Percentiles rank a stretch among this genome's conserved stretches.
Conservation (phyloP, 228 moss, liverwort and hornwort species). For the Sphagnum fallax region DNA sequence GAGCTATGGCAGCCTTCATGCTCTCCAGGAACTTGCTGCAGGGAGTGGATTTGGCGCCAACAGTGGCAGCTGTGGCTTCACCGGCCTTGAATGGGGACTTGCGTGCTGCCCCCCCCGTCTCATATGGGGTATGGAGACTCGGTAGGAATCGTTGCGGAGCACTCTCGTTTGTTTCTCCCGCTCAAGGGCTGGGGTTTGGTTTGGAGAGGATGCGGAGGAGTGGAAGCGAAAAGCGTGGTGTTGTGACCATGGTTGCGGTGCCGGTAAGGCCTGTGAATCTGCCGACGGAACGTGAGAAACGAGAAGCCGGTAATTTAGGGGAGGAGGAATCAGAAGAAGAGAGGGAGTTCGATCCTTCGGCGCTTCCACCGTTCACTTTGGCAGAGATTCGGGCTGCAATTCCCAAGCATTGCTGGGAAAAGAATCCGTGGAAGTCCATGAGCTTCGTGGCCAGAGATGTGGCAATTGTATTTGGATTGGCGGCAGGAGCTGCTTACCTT, state of each 20-base stretch:
- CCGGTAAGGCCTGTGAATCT: slow-evolving; percentile 32
- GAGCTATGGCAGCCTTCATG: too few species aligned
- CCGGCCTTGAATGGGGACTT: too few species aligned
- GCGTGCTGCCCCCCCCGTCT: too few species aligned
- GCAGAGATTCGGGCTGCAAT: slow-evolving; percentile 68
- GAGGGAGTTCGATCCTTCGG: slow-evolving; percentile 37
- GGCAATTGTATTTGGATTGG: slow-evolving; percentile 44
- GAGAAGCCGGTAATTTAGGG: too few species aligned
- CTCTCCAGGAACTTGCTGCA: too few species aligned
- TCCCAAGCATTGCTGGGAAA: slow-evolving; percentile 82
- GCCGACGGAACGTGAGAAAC: slow-evolving; percentile 19
- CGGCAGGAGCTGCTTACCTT: slow-evolving; percentile 47
- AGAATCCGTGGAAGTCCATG: slow-evolving; percentile 60
- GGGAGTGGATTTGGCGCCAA: too few species aligned
- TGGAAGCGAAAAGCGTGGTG: not conserved
- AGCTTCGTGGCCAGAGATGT: slow-evolving; percentile 57
- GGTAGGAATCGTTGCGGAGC: too few species aligned
- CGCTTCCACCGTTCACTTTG: slow-evolving; percentile 61
- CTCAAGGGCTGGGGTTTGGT: too few species aligned
- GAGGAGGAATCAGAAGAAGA: not conserved
- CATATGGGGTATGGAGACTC: too few species aligned
- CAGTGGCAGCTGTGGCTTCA: too few species aligned
- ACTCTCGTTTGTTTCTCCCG: too few species aligned
- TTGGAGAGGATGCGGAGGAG: too few species aligned
- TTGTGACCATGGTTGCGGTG: slow-evolving; percentile 24